Percentiles rank a stretch among this genome's conserved stretches.
These are phyloP conservation scores for Ustilago sp. DNA, from an alignment of 1,284 basidiomycete genomes.

Conservation along the genomic window DNA sequence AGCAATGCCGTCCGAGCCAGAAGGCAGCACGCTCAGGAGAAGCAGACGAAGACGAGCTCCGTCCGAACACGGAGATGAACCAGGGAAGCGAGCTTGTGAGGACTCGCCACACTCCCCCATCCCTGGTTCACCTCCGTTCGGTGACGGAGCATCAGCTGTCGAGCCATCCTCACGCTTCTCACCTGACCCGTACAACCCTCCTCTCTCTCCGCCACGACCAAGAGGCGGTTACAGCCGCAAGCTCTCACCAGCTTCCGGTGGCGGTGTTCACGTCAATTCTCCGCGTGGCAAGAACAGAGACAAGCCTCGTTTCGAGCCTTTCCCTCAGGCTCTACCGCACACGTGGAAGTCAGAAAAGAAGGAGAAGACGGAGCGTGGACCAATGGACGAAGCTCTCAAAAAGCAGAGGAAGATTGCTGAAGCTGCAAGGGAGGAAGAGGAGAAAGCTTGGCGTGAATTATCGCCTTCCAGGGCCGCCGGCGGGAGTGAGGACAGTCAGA, in stretches of 20 bases:
- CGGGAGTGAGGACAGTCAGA: neutral
- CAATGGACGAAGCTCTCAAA: conserved; percentile 31
- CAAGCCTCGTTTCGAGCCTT: conserved; percentile 36
- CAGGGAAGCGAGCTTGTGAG: conserved; percentile 6
- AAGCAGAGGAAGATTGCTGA: conserved; percentile 19
- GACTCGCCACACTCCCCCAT: neutral
- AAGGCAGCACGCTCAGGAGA: neutral
- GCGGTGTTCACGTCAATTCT: conserved; percentile 41
- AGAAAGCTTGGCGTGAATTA: conserved; percentile 16
- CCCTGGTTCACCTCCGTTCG: neutral
- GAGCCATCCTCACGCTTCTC: conserved; percentile 39
- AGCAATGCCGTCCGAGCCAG: neutral
- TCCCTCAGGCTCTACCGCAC: conserved; percentile 37
- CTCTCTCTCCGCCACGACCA: conserved; percentile 46
- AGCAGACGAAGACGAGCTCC: conserved; percentile 9
- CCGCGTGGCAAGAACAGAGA: conserved; percentile 20
- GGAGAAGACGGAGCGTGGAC: conserved; percentile 16
- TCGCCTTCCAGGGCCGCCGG: neutral
- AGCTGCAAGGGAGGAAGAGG: conserved; percentile 11
- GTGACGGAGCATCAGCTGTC: neutral
- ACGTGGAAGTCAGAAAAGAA: conserved; percentile 18
- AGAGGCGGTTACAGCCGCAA: conserved; percentile 44
- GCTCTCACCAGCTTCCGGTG: conserved; percentile 33
- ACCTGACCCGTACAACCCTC: conserved; percentile 58
- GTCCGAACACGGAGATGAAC: neutral